phyloP scores from a whole-genome alignment of 2,329 filamentous ascomycete genomes.

The Cercospora janseana region DNA sequence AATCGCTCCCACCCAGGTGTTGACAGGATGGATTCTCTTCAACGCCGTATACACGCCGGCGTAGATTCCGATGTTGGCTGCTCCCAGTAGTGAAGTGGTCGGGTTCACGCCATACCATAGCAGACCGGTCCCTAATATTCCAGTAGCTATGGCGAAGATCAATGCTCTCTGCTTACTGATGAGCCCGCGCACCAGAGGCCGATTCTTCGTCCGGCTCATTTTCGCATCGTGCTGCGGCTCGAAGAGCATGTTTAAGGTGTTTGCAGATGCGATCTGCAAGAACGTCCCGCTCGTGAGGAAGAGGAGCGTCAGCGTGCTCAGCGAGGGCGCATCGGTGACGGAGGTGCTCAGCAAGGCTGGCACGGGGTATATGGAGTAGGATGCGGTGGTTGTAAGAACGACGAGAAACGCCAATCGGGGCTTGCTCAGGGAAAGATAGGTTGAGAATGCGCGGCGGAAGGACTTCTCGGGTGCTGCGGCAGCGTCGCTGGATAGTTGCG shows the following conservation, averaged over 20 bases:
- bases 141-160: constrained; percentile 75
- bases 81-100: constrained; percentile 82
- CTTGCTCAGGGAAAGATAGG: constrained; percentile 90
- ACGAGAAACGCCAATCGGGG: constrained; percentile 89
- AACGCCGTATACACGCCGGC: constrained; percentile 90
- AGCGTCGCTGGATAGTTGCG: constrained; percentile 58
- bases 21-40: constrained; percentile 80
- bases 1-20: constrained; percentile 92
- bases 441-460: constrained; percentile 66
- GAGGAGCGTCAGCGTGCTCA: constrained; percentile 85
- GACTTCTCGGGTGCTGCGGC: constrained; percentile 57
- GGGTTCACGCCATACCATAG: constrained; percentile 91
- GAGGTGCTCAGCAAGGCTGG: constrained; percentile 76
- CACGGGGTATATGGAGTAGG: constrained; percentile 91
- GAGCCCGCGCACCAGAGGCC: constrained; percentile 80
- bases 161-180: constrained; percentile 69
- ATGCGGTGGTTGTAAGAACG: constrained; percentile 82
- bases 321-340: constrained; percentile 67
- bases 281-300: constrained; percentile 86
- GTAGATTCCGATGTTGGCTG: constrained; percentile 82
- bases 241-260: constrained; percentile 96
- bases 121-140: constrained; percentile 64
- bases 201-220: constrained; percentile 90
- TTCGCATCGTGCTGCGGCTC: constrained; percentile 85
- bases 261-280: constrained; percentile 85